Percentiles rank a stretch among this genome's conserved stretches.
Conservation (phyloP, 1,284 basidiomycete genomes). For the Cryptococcus sp. region DNA sequence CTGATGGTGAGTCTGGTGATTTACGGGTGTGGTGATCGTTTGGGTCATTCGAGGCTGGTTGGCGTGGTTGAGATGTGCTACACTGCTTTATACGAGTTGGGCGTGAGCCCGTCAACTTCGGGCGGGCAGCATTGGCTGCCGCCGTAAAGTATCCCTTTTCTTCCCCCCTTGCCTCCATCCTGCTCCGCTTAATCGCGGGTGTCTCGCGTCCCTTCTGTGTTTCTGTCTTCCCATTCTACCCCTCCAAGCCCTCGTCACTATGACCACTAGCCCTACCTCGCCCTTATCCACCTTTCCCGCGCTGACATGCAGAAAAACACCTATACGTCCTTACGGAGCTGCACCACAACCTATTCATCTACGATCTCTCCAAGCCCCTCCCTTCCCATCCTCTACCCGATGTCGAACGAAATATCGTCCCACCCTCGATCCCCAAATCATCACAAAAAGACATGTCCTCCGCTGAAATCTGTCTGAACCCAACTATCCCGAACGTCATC, state of each 20-base stretch:
- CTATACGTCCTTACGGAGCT: conserved; percentile 46
- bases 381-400: conserved; percentile 21
- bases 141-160: background rate
- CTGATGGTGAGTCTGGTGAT: conserved; percentile 29
- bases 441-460: conserved; percentile 30
- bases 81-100: no score
- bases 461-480: conserved; percentile 36
- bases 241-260: no score
- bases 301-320: conserved; percentile 26
- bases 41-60: no score
- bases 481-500: conserved; percentile 24
- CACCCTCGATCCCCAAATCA: conserved; percentile 27
- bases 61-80: no score
- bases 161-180: background rate
- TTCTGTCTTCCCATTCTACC: no score
- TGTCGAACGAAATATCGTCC: conserved; percentile 28
- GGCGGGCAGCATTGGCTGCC: no score
- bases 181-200: background rate
- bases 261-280: background rate
- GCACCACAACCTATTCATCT: conserved; percentile 31
- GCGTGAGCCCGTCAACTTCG: no score
- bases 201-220: no score
- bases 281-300: background rate
- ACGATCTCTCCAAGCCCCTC: conserved; percentile 22
- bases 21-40: no score